Conservation (phyloP, 129 eudicot species). For the carrot (Daucus carota) region DNA sequence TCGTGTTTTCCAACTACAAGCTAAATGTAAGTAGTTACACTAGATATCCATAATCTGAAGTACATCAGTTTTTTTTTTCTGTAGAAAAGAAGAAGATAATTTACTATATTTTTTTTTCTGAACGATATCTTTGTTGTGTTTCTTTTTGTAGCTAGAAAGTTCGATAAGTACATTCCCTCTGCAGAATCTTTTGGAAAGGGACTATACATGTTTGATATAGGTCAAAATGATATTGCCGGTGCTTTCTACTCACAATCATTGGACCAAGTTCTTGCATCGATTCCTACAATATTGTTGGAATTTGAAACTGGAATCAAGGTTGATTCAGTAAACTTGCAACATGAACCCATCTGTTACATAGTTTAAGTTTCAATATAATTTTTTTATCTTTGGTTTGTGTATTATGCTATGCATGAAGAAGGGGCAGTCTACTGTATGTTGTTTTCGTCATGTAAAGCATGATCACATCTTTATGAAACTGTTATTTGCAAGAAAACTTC, state of each 20-base stretch:
- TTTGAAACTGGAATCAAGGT: conserved; percentile 84
- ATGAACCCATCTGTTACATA: background rate
- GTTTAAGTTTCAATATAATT: background rate
- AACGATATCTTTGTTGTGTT: background rate
- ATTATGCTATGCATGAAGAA: background rate
- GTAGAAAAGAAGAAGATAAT: background rate
- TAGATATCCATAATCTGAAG: background rate
- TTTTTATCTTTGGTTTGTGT: background rate
- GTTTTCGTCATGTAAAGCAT: background rate
- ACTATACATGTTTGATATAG: conserved; percentile 88
- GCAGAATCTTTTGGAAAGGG: conserved; percentile 56
- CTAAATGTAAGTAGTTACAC: conserved; percentile 28
- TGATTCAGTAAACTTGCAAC: background rate
- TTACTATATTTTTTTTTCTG: background rate
- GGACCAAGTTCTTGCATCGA: conserved; percentile 82
- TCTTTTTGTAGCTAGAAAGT: conserved; percentile 41
- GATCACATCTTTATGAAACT: background rate
- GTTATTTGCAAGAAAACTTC: background rate
- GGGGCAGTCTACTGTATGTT: background rate
- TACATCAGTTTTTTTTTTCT: background rate
- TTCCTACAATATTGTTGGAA: conserved; percentile 57
- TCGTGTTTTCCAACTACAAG: conserved; percentile 45
- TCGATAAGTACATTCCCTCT: conserved; percentile 62
- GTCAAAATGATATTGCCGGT: conserved; percentile 84
- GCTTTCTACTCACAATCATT: conserved; percentile 68